Base-by-base conservation (phyloP, 257 asterid genomes). In the Sherardia arvensis region DNA sequence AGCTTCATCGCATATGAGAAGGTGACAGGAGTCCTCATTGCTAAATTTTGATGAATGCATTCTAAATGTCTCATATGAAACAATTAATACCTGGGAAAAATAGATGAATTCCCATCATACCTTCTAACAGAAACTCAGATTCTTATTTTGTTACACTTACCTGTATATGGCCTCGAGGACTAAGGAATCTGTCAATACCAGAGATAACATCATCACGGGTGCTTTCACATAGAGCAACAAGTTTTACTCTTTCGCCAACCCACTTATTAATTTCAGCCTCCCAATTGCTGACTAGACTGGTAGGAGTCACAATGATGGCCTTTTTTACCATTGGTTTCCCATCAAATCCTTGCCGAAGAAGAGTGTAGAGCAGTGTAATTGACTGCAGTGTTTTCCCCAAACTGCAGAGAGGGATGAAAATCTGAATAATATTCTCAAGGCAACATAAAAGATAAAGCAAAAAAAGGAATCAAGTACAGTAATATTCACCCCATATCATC, bases 251-350 rank as follows among this genome's bases (percentile, higher is more conserved):
- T 76, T 84, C 96, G 72, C 99, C 99, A 65, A 85, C 82, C 97
- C 99, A 92, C 80, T 92, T 92, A 78, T 74, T 77, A 77, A 92
- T 85, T 80, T 92, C 99, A 71, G 91, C 93, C 78, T 92, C 99
- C 99, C 99, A 92, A 66, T 92, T 92, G 73, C 93, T 87, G 64
- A 92, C 99, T 1, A 92, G 88, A 78, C 99, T 92, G 70, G 99
- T 92, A 29, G 99, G 99, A 63, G 99, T 92, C 72, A 85, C 97
- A 61, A 92, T 82, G 59, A 92, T 92, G 60, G 94, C 89, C 79
- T 92, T 92, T 62, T 76, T 85, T 56, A 87, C 91, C 91, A 92
- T 85, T 60, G 96, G 81, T 78, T 92, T 84, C 79, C 87, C 94
- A 78, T 89, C 91, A 77, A 89, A 85, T 65, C 97, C 99, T 69